A percentile compares a stretch with the other conserved stretches of the same genome.
Evolutionary conservation across 257 asterid genomes (phyloP).

Genomic region (Solanum ahanhuiri): DNA sequence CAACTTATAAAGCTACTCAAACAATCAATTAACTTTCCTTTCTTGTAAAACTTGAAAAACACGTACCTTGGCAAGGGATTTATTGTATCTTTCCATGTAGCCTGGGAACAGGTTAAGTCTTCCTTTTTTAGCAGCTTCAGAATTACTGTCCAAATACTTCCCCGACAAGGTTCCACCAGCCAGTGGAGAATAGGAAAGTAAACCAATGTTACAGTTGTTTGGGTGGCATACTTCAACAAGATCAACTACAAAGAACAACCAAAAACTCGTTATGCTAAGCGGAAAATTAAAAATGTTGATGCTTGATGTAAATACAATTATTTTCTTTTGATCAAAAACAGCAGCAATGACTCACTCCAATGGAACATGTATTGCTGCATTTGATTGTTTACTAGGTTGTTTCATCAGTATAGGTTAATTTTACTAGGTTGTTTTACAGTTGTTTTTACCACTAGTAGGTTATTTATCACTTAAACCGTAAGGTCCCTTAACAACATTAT

Average conservation of each 20-base stretch:
- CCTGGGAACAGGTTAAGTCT: slow-evolving; percentile 76
- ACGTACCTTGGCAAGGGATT: slow-evolving; percentile 55
- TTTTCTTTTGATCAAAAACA: neutral
- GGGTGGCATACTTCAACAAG: slow-evolving; percentile 92
- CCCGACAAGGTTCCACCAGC: slow-evolving; percentile 77
- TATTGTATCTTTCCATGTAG: slow-evolving; percentile 88
- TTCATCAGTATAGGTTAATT: neutral
- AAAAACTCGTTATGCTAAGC: neutral
- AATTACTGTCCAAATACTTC: slow-evolving; percentile 57
- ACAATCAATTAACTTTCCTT: neutral
- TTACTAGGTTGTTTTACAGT: neutral
- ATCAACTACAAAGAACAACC: slow-evolving; percentile 51
- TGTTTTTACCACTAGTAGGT: neutral
- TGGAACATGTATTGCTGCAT: neutral
- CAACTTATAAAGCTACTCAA: neutral
- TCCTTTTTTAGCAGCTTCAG: slow-evolving; percentile 73
- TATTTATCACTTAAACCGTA: neutral
- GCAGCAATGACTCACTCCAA: neutral
- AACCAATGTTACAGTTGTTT: slow-evolving; percentile 72
- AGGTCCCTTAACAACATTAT: neutral
- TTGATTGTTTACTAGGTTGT: neutral
- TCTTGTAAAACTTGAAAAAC: neutral
- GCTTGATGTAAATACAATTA: neutral
- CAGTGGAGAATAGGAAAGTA: slow-evolving; percentile 90
- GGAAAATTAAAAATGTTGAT: neutral